Conservation (phyloP, 2,329 filamentous ascomycete genomes). For the Cladosporium austrohemisphaericum region DNA sequence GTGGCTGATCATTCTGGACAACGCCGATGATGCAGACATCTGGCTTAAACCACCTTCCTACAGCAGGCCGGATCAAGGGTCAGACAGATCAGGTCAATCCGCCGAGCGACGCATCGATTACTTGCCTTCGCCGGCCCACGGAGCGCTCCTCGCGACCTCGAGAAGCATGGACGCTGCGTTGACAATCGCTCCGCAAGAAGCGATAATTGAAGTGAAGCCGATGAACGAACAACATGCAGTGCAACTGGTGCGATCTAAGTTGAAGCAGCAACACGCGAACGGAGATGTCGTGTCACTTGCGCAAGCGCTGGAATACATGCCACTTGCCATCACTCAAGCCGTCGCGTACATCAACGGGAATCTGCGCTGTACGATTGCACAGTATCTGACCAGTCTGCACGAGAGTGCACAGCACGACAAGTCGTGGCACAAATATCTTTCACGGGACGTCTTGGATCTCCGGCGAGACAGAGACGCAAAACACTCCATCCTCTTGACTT, state of each 20-base stretch:
- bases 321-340: constrained; percentile 35
- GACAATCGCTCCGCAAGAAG: neutral
- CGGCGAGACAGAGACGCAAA: constrained; percentile 18
- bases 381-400: constrained; percentile 40
- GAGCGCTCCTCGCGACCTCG: neutral
- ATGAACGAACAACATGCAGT: constrained; percentile 1
- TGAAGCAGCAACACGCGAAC: neutral
- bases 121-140: neutral
- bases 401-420: constrained; percentile 25
- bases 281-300: neutral
- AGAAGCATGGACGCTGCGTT: neutral
- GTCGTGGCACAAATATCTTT: constrained; percentile 23
- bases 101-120: neutral
- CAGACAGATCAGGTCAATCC: neutral
- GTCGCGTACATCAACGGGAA: constrained; percentile 32
- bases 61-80: neutral
- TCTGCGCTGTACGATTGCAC: constrained; percentile 30
- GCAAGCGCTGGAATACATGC: constrained; percentile 30
- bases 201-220: neutral
- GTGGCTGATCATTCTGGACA: constrained; percentile 27
- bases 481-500: constrained; percentile 23
- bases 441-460: constrained; percentile 1
- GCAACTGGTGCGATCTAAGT: neutral
- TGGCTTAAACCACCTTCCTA: neutral
- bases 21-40: constrained; percentile 21